These are phyloP conservation scores for Uronychia binucleata DNA, from an alignment of 73 alveolate species.

Conservation along the genomic window DNA sequence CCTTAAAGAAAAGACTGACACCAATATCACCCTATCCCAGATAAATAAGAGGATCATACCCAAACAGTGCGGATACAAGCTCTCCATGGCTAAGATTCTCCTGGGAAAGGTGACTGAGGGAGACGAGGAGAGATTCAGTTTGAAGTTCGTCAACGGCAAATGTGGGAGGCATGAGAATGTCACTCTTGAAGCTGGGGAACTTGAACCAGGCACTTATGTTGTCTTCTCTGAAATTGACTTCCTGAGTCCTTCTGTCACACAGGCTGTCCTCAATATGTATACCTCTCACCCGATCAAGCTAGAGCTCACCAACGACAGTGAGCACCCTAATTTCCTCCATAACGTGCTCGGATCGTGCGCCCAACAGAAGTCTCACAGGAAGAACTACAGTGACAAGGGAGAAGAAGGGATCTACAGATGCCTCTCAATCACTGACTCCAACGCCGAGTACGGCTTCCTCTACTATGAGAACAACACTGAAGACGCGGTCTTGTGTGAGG, in stretches of 20 bases:
- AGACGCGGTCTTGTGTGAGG: slow-evolving; percentile 21
- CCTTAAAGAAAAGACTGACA: not conserved
- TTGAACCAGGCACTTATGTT: slow-evolving; percentile 46
- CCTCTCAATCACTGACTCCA: slow-evolving; percentile 38
- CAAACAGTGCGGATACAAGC: slow-evolving; percentile 10
- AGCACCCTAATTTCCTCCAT: slow-evolving; percentile 14
- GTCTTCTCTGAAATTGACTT: slow-evolving; percentile 29
- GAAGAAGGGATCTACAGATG: slow-evolving; percentile 20
- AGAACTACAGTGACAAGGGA: slow-evolving; percentile 34
- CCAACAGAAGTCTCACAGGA: slow-evolving; percentile 15
- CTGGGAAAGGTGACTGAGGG: not conserved
- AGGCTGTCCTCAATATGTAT: slow-evolving; percentile 41
- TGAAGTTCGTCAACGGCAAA: slow-evolving; percentile 28
- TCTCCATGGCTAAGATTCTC: slow-evolving; percentile 7
- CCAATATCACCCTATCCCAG: slow-evolving; percentile 16
- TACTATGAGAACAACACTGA: slow-evolving; percentile 46
- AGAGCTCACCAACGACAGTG: not conserved
- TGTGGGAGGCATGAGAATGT: slow-evolving; percentile 27
- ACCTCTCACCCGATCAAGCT: slow-evolving; percentile 3
- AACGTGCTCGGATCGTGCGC: slow-evolving; percentile 49
- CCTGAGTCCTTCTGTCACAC: not conserved
- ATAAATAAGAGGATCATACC: slow-evolving; percentile 8
- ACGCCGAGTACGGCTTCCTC: slow-evolving; percentile 56
- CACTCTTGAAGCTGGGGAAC: slow-evolving; percentile 25
- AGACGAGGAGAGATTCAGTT: slow-evolving; percentile 18